Base-by-base conservation (phyloP, 495 filamentous ascomycete genomes). In the Thermochaetoides thermophila region DNA sequence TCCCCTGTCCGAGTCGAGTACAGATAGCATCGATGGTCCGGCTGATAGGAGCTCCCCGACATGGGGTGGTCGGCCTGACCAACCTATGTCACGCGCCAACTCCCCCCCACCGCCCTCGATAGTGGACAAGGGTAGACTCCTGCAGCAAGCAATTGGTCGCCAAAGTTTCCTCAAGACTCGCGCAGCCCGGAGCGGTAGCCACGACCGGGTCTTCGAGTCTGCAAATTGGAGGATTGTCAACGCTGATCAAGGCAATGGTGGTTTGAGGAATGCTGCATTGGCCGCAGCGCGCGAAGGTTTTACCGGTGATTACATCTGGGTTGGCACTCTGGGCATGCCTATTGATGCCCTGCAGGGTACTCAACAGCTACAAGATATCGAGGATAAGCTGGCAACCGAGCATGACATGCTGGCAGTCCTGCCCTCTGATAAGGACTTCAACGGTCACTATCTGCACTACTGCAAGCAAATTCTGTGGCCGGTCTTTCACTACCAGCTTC, bases 401-500 rank as follows among this genome's bases (percentile, higher is more conserved):
- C 78, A 81, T 47, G 74, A 84, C 40, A 83, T 81, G 34, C 54
- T 87, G 43, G 71, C 75, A 8, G 84, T 93, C 19, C 86, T 78
- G 47, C 77, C 81, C 46, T 80, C 73, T 23, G 85, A 95, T 52
- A 78, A 72, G 42, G 84, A 93, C 48, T 84, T 92, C 28, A 80
- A 92, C 45, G 84, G 85, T 3, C 84, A 92, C 55, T 95, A 95
- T 47, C 71, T 74, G 8, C 84, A 93, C 55, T 94, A 84, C 42
- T 93, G 83, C 69, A 94, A 94, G 50, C 74, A 82, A 50, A 81
- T 85, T 29, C 68, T 87, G 14, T 85, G 80, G 80, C 81, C 81
- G 5, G 84, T 93, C 22, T 91, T 94, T 54, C 84, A 95, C 55
- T 94, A 95, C 53, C 84, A 91, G 53, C 89, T 93, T 39, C 86